Percentiles rank a stretch among this genome's conserved stretches.
Conservation (phyloP, 208 protist genomes). For the Leishmania braziliensis region DNA sequence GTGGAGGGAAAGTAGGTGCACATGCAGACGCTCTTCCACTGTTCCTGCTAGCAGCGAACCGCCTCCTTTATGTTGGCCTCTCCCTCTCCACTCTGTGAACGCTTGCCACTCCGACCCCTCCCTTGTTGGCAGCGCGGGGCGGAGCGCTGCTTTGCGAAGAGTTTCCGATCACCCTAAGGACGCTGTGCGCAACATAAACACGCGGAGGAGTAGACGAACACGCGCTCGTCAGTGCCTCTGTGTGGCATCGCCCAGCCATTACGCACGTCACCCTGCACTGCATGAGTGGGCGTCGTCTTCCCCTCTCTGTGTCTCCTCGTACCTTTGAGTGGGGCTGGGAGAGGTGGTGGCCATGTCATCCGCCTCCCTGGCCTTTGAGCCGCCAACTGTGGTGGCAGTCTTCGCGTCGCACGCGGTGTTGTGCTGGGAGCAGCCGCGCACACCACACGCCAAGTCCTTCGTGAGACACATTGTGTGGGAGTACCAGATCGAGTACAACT, state of each 20-base stretch:
- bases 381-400: constrained; percentile 29
- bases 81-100: neutral
- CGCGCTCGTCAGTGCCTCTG: neutral
- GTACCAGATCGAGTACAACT: constrained; percentile 65
- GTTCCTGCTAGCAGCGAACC: neutral
- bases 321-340: neutral
- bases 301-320: neutral
- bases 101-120: neutral
- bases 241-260: neutral
- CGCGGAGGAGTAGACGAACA: neutral
- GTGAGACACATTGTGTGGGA: constrained; percentile 40
- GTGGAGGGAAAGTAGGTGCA: neutral
- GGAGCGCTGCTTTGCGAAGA: neutral
- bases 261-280: neutral
- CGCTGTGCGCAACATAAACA: neutral
- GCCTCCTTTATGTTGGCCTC: neutral
- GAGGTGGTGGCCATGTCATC: neutral
- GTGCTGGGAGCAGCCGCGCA: constrained; percentile 44
- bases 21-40: neutral
- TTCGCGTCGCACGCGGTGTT: constrained; percentile 55
- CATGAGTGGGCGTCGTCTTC: neutral
- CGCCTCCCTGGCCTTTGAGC: constrained; percentile 11
- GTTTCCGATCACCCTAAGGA: neutral
- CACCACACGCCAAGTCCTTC: neutral
- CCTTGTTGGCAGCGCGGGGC: neutral